Conservation (phyloP, 257 asterid species). For the Apocynum venetum region DNA sequence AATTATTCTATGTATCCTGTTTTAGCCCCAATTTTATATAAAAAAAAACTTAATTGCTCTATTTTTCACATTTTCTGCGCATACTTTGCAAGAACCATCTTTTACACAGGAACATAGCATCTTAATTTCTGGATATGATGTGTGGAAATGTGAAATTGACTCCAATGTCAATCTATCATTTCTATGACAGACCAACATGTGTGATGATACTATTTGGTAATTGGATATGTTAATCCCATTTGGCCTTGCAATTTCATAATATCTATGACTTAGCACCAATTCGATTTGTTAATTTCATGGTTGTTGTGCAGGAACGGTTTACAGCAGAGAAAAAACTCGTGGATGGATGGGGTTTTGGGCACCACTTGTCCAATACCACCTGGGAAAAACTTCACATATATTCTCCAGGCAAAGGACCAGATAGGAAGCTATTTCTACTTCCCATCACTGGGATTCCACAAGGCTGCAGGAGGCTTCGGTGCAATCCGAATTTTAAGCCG, state of each 20-base stretch:
- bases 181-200: background rate
- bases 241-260: background rate
- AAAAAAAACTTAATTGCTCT: too few relatives aligned
- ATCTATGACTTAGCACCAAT: background rate
- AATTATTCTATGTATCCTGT: background rate
- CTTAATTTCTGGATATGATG: background rate
- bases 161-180: background rate
- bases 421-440: slow-evolving; percentile 88
- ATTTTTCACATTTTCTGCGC: too few relatives aligned
- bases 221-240: background rate
- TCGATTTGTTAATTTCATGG: background rate
- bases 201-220: background rate
- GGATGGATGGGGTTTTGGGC: slow-evolving; percentile 84
- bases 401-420: slow-evolving; percentile 89
- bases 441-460: slow-evolving; percentile 76
- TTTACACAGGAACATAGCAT: too few relatives aligned
- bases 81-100: background rate
- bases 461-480: slow-evolving; percentile 93
- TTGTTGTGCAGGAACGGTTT: slow-evolving; percentile 64
- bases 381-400: slow-evolving; percentile 72
- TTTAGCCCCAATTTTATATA: background rate
- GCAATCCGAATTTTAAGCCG: slow-evolving; percentile 82
- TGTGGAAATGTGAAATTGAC: too few relatives aligned
- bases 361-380: slow-evolving; percentile 90
- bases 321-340: slow-evolving; percentile 93